Evolutionary conservation across 495 filamentous ascomycete species (phyloP).

Genomic region (Xanthoparmelia taractica): DNA sequence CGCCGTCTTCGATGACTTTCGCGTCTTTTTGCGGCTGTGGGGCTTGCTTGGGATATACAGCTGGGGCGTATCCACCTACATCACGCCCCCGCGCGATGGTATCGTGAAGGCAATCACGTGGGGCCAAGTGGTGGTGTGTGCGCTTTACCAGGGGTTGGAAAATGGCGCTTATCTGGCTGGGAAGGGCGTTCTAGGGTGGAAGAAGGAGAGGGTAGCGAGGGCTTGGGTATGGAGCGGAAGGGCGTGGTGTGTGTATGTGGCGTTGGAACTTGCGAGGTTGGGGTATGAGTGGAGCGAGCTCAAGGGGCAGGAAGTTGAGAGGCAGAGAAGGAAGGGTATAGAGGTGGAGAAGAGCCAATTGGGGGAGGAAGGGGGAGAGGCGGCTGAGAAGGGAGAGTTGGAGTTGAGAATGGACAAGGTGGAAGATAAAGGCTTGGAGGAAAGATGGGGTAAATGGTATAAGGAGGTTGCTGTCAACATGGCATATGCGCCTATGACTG

Average conservation of each 20-base stretch:
- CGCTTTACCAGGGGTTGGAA: conserved; percentile 71
- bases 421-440: conserved; percentile 48
- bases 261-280: conserved; percentile 63
- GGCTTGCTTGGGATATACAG: conserved; percentile 69
- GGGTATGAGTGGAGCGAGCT: conserved; percentile 41
- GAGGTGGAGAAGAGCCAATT: conserved; percentile 28
- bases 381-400: conserved; percentile 39
- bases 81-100: conserved; percentile 41
- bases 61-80: conserved; percentile 54
- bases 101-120: conserved; percentile 47
- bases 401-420: conserved; percentile 31
- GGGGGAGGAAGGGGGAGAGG: conserved; percentile 41
- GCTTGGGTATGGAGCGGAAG: conserved; percentile 68
- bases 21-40: conserved; percentile 72
- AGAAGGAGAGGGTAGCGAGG: conserved; percentile 42
- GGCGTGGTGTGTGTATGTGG: conserved; percentile 73
- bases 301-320: conserved; percentile 27
- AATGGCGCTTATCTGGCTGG: conserved; percentile 71
- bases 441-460: conserved; percentile 23
- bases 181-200: conserved; percentile 58
- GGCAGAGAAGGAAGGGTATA: conserved; percentile 25
- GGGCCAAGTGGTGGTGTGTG: conserved; percentile 58
- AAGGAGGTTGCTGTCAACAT: conserved; percentile 35
- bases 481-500: conserved; percentile 52
- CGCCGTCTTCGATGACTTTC: conserved; percentile 50